Base-by-base conservation (phyloP, 1,284 basidiomycete genomes). In the Sporisorium reilianum region DNA sequence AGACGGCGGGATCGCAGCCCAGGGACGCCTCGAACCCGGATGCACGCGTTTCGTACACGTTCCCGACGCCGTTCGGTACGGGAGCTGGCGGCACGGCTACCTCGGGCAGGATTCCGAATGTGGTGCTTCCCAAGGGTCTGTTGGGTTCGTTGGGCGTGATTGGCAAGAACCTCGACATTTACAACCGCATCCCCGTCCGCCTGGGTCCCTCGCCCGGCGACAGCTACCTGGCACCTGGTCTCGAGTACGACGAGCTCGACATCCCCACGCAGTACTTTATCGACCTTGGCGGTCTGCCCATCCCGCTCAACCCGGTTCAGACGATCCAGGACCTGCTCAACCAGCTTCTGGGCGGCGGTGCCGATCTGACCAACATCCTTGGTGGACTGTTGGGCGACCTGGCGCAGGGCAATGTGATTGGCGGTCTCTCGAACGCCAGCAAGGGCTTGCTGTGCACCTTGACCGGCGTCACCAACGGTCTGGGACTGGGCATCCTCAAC, bases 201-300 rank as follows among this genome's bases (percentile, higher is more conserved):
- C 26, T 80, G 4, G 78, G 65, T 57, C 73, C 63, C 12, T 55
- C 53, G 22, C 62, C 55, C 2, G 69, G 64, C 46, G 72, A 75
- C 52, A 68, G 72, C 56, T 81, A 80, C 63, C 34, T 55, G 3
- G 59, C 67, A 5, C 67, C 64, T 3, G 70, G 57, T 53, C 57
- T 82, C 30, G 30, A 66, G 18, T 79, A 76, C 63, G 62, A 77
- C 58, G 75, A 81, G 68, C 55, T 64, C 49, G 60, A 77, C 49
- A 55, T 81, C 11, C 22, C 38, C 0, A 75, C 77, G 9, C 48
- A 36, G n/a, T 79, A 79, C 54, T 56, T 53, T 1, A 41, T 79
- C n/a, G 46, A 45, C 10, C 8, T 60, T 3, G 63, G 63, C n/a
- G 40, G 28, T 3, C 9, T 55, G 4, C 26, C 11, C n/a, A 59